phyloP scores from a whole-genome alignment of 2,329 filamentous ascomycete genomes.

The Ascochyta rabiei region DNA sequence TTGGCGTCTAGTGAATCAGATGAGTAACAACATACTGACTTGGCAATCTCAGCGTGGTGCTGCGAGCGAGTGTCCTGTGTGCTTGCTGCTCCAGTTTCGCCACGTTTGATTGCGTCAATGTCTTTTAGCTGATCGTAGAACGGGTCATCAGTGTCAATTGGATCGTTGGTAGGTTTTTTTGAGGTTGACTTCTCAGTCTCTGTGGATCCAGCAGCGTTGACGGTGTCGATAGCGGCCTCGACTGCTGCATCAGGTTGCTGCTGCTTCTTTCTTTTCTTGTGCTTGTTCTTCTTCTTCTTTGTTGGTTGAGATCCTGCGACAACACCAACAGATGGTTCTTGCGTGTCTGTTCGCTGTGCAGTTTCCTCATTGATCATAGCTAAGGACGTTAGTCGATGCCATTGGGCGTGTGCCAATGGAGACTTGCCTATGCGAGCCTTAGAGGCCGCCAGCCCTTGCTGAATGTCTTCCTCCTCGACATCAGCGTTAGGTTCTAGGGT shows the following conservation, averaged over 20 bases:
- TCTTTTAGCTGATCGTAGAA: constrained; percentile 1
- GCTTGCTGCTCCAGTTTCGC: not conserved
- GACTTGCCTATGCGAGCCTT: not conserved
- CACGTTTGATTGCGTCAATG: constrained; percentile 3
- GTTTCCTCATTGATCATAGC: not conserved
- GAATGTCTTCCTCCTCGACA: not conserved
- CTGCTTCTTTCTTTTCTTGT: constrained; percentile 11
- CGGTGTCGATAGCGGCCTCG: not conserved
- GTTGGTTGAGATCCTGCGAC: not conserved
- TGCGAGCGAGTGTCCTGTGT: not conserved
- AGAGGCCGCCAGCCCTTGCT: not conserved
- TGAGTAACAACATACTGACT: not conserved
- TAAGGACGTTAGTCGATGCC: not conserved
- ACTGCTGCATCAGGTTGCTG: not conserved
- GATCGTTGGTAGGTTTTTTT: not conserved
- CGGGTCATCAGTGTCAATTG: constrained; percentile 2
- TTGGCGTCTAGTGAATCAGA: not conserved
- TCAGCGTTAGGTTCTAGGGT: not conserved
- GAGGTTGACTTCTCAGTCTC: not conserved
- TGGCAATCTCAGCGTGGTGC: not conserved
- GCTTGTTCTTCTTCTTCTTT: constrained; percentile 14
- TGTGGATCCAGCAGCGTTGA: too few relatives aligned
- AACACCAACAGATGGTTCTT: not conserved
- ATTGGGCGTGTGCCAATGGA: too few relatives aligned
- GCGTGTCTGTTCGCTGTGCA: not conserved